Conservation (phyloP, 805 yeast genomes). For the Brettanomyces naardenensis region DNA sequence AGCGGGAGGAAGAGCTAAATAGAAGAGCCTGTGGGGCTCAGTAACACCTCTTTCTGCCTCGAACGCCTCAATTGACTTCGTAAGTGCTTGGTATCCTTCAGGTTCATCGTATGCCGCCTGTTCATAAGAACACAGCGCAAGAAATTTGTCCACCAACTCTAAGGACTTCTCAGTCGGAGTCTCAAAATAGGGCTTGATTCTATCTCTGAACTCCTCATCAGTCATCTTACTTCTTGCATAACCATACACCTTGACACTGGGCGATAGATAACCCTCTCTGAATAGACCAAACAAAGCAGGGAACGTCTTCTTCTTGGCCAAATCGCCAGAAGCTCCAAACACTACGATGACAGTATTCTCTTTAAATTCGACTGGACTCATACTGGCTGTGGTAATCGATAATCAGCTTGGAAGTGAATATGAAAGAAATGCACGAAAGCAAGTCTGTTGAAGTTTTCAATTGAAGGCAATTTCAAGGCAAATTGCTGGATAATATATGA, state of each 20-base stretch:
- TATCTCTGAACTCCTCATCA: conserved; percentile 55
- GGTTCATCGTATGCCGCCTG: conserved; percentile 74
- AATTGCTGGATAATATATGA: no score
- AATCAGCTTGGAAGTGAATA: no score
- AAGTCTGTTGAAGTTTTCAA: no score
- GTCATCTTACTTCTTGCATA: conserved; percentile 81
- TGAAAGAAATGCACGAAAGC: no score
- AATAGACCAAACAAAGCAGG: conserved; percentile 75
- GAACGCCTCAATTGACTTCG: conserved; percentile 44
- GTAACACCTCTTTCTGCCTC: conserved; percentile 41
- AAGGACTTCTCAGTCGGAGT: conserved; percentile 22
- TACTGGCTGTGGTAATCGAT: no score
- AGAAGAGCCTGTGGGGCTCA: conserved; percentile 74
- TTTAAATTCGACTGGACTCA: conserved; percentile 35
- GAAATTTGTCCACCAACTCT: conserved; percentile 51
- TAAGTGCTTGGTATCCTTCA: conserved; percentile 62
- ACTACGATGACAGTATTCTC: conserved; percentile 69
- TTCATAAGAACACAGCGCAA: conserved; percentile 57
- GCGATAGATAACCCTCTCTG: conserved; percentile 71
- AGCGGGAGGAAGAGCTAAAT: conserved; percentile 92
- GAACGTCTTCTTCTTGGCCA: conserved; percentile 92
- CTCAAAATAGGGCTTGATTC: conserved; percentile 59
- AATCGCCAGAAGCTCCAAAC: conserved; percentile 92
- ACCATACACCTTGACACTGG: conserved; percentile 69
- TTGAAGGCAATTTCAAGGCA: no score